A percentile compares a stretch with the other conserved stretches of the same genome.
Conservation (phyloP, 1,284 basidiomycete species). For the Pseudozyma sp. region DNA sequence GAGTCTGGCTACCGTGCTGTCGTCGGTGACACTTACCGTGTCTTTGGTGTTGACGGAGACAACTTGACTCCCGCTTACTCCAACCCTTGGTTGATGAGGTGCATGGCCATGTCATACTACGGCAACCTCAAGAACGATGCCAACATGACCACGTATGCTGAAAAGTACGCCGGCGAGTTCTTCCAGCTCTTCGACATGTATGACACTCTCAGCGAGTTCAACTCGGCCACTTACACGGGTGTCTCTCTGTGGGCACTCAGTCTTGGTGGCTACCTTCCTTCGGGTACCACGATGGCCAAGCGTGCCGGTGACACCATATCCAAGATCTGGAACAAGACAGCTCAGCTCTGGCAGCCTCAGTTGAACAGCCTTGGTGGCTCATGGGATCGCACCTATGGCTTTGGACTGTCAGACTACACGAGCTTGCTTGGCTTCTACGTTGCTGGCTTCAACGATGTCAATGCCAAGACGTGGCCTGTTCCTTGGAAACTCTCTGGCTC, state of each 20-base stretch:
- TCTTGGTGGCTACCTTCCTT: conserved; percentile 29
- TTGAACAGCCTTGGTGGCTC: conserved; percentile 34
- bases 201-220: conserved; percentile 40
- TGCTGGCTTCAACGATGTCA: conserved; percentile 15
- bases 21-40: conserved; percentile 37
- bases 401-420: conserved; percentile 33
- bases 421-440: conserved; percentile 37
- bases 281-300: conserved; percentile 36
- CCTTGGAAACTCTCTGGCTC: conserved; percentile 36
- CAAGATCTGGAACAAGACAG: conserved; percentile 44
- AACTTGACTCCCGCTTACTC: conserved; percentile 37
- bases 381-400: conserved; percentile 39
- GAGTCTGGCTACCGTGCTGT: conserved; percentile 40
- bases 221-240: conserved; percentile 39
- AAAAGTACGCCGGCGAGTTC: conserved; percentile 34
- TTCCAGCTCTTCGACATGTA: conserved; percentile 42
- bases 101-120: conserved; percentile 45
- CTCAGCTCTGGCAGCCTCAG: conserved; percentile 35
- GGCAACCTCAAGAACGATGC: conserved; percentile 35
- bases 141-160: conserved; percentile 39
- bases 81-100: conserved; percentile 42
- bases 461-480: conserved; percentile 30
- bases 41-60: conserved; percentile 33
- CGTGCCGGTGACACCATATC: conserved; percentile 36
- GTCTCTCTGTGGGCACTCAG: conserved; percentile 44